These are phyloP conservation scores for Alternaria dauci DNA, from an alignment of 2,329 filamentous ascomycete species.

Conservation along the genomic window DNA sequence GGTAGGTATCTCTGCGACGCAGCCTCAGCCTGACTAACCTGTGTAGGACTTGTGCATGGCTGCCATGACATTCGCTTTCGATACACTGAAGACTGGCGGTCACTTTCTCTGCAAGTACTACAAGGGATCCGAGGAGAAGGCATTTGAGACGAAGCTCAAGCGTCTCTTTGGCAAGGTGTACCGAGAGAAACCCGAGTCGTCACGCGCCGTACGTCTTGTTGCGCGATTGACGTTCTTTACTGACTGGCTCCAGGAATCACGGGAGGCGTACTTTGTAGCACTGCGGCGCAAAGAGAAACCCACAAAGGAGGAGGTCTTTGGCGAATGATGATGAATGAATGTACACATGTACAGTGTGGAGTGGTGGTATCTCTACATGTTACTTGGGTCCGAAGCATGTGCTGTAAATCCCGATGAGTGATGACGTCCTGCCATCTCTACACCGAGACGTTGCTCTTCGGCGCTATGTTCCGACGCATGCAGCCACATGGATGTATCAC, in stretches of 20 bases:
- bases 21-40: slow-evolving; percentile 13
- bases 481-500: slow-evolving; percentile 30
- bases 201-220: slow-evolving; percentile 71
- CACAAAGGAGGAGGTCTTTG: slow-evolving; percentile 57
- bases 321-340: slow-evolving; percentile 30
- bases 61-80: slow-evolving; percentile 83
- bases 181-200: slow-evolving; percentile 90
- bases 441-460: background rate
- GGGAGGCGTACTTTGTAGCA: slow-evolving; percentile 86
- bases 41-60: slow-evolving; percentile 87
- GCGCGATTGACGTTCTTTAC: background rate
- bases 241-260: slow-evolving; percentile 70
- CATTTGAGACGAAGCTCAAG: slow-evolving; percentile 76
- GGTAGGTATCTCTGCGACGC: slow-evolving; percentile 64
- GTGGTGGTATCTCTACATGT: background rate
- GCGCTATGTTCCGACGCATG: slow-evolving; percentile 11
- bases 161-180: slow-evolving; percentile 81
- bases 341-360: background rate
- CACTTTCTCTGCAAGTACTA: slow-evolving; percentile 99
- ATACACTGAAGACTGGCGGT: slow-evolving; percentile 81
- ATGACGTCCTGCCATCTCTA: background rate
- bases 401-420: background rate
- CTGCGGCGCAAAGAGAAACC: slow-evolving; percentile 69
- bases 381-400: slow-evolving; percentile 12
- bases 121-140: slow-evolving; percentile 85